Evolutionary conservation across 2,329 filamentous ascomycete species (phyloP), one percentile per base, ranked within the genome.

Genomic region (Xylariaceae sp.): DNA sequence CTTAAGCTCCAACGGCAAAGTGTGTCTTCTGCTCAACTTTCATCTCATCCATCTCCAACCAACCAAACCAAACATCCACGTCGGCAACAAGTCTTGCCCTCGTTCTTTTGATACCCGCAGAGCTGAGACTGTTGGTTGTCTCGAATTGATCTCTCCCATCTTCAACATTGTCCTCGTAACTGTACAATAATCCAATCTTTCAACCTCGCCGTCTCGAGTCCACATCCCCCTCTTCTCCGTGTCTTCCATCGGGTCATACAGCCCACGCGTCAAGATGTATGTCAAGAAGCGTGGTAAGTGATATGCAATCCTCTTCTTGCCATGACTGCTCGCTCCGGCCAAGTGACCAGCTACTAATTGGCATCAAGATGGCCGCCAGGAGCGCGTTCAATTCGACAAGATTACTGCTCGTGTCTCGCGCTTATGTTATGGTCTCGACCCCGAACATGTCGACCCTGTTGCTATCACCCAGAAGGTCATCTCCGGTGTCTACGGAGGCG

Each of bases 331-430:
- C 28, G 18, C 63, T 67, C 39, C 34, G 9, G 13, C 22, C 4
- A 28, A 28, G 22, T 28, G 22, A 28, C 22, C 22, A 28, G 22
- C 34, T 38, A 13, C 34, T 38, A 13, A 67, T 41, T 39, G 18
- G 12, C 18, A 10, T 14, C 11, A 50, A 97, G 94, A 99, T 83
- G 93, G 93, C 77, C 94, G 94, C 81, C 96, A 97, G 80, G 94
- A 99, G 83, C 94, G 94, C 74, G 94, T 99, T 61, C 94, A 99
- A 74, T 99, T 99, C 79, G 94, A 99, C 82, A 99, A 99, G 80
- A 99, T 99, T 83, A 97, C 94, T 68, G 94, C 94, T 66, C 91
- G 94, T 75, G 94, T 99, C 63, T 97, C 94, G 43, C 86, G 94
- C 68, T 81, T 99, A 69, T 99, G 94, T 83, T 99, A 99, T 74